Evolutionary conservation across 2,329 filamentous ascomycete genomes (phyloP).

Genomic region (Venturia pyrina): DNA sequence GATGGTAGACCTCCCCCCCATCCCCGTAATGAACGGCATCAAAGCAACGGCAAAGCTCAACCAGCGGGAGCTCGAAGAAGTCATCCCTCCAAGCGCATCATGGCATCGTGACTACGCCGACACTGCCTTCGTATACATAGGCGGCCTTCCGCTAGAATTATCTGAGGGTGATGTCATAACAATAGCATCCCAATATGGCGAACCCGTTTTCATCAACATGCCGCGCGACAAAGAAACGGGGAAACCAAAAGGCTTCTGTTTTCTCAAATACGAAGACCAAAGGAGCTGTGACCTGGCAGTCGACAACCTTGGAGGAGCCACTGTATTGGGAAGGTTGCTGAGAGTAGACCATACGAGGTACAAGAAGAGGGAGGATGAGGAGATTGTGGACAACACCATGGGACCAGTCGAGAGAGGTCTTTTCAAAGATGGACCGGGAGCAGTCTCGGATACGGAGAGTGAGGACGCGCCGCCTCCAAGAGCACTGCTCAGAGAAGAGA

Average conservation of each 20-base stretch:
- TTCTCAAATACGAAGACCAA: slow-evolving; percentile 97
- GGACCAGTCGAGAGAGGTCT: not conserved
- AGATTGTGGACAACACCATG: slow-evolving; percentile 32
- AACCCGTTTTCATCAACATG: slow-evolving; percentile 87
- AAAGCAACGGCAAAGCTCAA: slow-evolving; percentile 88
- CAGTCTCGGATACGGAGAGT: slow-evolving; percentile 30
- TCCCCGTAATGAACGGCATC: slow-evolving; percentile 73
- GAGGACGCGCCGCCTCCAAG: slow-evolving; percentile 35
- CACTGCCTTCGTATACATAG: slow-evolving; percentile 94
- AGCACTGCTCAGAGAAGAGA: slow-evolving; percentile 69
- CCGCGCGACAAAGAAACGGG: slow-evolving; percentile 92
- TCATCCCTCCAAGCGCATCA: slow-evolving; percentile 74
- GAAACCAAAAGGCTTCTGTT: slow-evolving; percentile 88
- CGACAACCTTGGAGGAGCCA: slow-evolving; percentile 85
- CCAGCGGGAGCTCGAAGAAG: slow-evolving; percentile 85
- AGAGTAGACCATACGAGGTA: slow-evolving; percentile 91
- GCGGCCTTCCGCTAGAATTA: slow-evolving; percentile 82
- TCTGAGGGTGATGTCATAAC: slow-evolving; percentile 93
- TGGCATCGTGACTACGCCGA: slow-evolving; percentile 98
- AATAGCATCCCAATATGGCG: slow-evolving; percentile 94
- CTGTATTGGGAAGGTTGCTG: slow-evolving; percentile 68
- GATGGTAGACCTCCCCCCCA: too few species aligned
- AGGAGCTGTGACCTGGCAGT: slow-evolving; percentile 91
- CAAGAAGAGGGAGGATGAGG: slow-evolving; percentile 67
- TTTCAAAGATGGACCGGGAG: slow-evolving; percentile 25